Evolutionary conservation across 2,329 filamentous ascomycete species (phyloP).

Genomic region (Colletotrichum melonis): DNA sequence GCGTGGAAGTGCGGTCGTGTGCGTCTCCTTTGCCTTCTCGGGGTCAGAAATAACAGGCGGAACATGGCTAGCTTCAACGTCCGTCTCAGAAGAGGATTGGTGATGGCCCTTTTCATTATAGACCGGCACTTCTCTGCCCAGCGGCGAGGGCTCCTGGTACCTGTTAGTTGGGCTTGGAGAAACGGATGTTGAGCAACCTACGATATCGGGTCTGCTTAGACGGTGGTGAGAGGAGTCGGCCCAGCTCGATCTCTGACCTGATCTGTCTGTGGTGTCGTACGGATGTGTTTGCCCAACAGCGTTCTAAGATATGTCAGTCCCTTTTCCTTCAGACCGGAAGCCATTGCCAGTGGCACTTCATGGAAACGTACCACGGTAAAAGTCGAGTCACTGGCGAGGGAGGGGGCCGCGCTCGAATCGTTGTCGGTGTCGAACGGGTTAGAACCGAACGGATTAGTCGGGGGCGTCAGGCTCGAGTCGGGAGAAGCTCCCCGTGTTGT

Average conservation of each 20-base stretch:
- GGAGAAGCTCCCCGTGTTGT: constrained; percentile 15
- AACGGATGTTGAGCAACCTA: neutral
- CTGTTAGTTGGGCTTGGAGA: neutral
- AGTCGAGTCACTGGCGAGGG: constrained; percentile 36
- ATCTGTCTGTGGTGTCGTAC: neutral
- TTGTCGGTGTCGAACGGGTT: constrained; percentile 38
- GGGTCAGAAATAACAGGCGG: constrained; percentile 24
- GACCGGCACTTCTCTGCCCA: constrained; percentile 27
- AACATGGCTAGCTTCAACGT: constrained; percentile 25
- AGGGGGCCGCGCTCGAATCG: constrained; percentile 31
- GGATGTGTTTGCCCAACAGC: constrained; percentile 8
- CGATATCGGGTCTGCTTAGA: constrained; percentile 34
- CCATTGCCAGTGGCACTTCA: neutral
- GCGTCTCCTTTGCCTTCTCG: constrained; percentile 32
- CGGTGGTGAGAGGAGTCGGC: constrained; percentile 23
- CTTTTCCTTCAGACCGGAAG: neutral
- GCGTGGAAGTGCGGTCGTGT: constrained; percentile 20
- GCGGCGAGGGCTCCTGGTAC: constrained; percentile 31
- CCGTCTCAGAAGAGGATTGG: constrained; percentile 26
- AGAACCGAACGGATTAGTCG: constrained; percentile 33
- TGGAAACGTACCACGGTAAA: constrained; percentile 33
- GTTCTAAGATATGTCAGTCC: constrained; percentile 24
- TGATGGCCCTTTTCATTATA: constrained; percentile 29
- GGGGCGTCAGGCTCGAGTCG: constrained; percentile 23
- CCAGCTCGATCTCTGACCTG: constrained; percentile 28